A percentile compares a stretch with the other conserved stretches of the same genome.
phyloP scores from a whole-genome alignment of 805 yeast species.

The Lipomyces lipofer region DNA sequence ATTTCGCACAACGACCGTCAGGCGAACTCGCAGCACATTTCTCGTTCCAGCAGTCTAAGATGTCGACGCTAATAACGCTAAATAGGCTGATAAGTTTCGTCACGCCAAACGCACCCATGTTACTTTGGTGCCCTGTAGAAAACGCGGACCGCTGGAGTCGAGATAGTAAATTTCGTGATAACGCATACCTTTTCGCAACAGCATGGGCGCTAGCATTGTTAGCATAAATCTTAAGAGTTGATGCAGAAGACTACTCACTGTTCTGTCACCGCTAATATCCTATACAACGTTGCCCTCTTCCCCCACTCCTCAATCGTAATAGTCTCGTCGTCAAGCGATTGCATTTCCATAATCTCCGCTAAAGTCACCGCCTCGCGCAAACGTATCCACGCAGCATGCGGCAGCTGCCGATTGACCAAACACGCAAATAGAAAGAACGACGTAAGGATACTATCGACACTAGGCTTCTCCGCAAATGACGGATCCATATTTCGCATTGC shows the following conservation, averaged over 20 bases:
- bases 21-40: slow-evolving; percentile 5
- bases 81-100: slow-evolving; percentile 2
- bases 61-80: slow-evolving; percentile 1
- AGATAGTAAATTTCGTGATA: background rate
- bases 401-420: background rate
- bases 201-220: slow-evolving; percentile 1
- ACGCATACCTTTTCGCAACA: background rate
- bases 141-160: background rate
- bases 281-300: slow-evolving; percentile 4
- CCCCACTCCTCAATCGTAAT: slow-evolving; percentile 4
- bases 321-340: slow-evolving; percentile 1
- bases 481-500: background rate
- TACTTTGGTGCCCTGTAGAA: background rate
- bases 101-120: background rate
- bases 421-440: slow-evolving; percentile 10
- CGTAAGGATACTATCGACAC: slow-evolving; percentile 7
- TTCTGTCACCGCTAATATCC: slow-evolving; percentile 16
- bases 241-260: slow-evolving; percentile 4
- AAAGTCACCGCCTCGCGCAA: slow-evolving; percentile 18
- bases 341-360: slow-evolving; percentile 11
- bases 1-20: background rate
- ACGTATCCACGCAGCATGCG: slow-evolving; percentile 14
- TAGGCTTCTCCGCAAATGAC: slow-evolving; percentile 1
- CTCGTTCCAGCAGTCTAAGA: slow-evolving; percentile 15
- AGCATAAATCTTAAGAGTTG: background rate